Evolutionary conservation across 108 stramenopile genomes (phyloP), one percentile per base, ranked within the genome.

Genomic region (Cyclotella cryptica): DNA sequence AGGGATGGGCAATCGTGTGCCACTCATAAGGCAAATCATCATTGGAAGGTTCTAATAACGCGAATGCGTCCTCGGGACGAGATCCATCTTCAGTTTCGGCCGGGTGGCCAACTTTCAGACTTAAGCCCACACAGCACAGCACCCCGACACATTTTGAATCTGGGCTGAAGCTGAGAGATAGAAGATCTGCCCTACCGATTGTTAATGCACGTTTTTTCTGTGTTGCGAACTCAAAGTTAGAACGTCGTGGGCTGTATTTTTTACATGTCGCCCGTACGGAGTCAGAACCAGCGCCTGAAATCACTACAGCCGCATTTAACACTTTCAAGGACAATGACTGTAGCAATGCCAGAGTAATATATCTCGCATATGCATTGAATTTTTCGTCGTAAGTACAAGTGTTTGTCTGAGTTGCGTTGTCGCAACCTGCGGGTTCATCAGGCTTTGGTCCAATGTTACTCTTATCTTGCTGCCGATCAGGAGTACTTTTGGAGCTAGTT

Each of bases 1-100:
- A 70, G n/a, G 79, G 70, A n/a, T 66, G 66, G 0, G 45, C 39
- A 47, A 79, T 68, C 13, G 65, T 59, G 40, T 67, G 52, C 79
- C 79, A 79, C 10, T 29, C 35, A 44, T 60, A 67, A 30, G 39
- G 53, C 18, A 62, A 40, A 12, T 55, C n/a, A 15, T 53, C 11
- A 24, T 41, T 42, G 41, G 15, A n/a, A 29, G 47, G 17, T 14
- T 15, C 19, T 43, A 9, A 18, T 60, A 30, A 11, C 22, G 27
- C 6, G 61, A 9, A 19, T 11, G 15, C 8, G 11, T 51, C 21
- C 15, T 51, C 29, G 6, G 27, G 6, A 35, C 6, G 35, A 5
- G 35, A 2, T 35, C 35, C 35, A 35, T 6, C 35, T 35, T 35
- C 35, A 6, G 6, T 35, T 35, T 35, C 4, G 35, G 6, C 35